phyloP scores from a whole-genome alignment of 2,329 filamentous ascomycete species.

The Cordyceps militaris region DNA sequence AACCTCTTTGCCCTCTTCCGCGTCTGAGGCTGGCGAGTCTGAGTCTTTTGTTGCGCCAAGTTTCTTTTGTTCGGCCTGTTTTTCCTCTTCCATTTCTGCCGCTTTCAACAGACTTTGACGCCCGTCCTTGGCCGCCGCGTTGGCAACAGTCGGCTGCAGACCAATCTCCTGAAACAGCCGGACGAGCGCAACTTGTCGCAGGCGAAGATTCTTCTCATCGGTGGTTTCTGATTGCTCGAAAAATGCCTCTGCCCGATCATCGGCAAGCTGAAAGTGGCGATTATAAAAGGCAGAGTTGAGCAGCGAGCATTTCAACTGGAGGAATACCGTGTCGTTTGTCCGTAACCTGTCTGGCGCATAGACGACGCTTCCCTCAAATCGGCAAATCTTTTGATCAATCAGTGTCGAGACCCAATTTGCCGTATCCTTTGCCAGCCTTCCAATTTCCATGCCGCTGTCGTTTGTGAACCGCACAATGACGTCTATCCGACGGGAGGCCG shows the following conservation, averaged over 20 bases:
- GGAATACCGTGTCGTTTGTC: slow-evolving; percentile 89
- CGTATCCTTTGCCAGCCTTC: slow-evolving; percentile 76
- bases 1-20: slow-evolving; percentile 81
- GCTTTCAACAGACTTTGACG: slow-evolving; percentile 78
- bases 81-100: slow-evolving; percentile 81
- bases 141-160: slow-evolving; percentile 67
- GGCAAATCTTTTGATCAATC: slow-evolving; percentile 83
- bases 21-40: slow-evolving; percentile 49
- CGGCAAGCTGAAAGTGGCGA: slow-evolving; percentile 49
- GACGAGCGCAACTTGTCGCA: slow-evolving; percentile 82
- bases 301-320: slow-evolving; percentile 77
- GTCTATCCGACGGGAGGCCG: slow-evolving; percentile 64
- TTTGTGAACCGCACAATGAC: slow-evolving; percentile 90
- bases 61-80: slow-evolving; percentile 47
- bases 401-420: slow-evolving; percentile 89
- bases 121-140: slow-evolving; percentile 69
- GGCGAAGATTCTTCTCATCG: slow-evolving; percentile 75
- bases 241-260: slow-evolving; percentile 64
- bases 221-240: slow-evolving; percentile 81
- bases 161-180: slow-evolving; percentile 86
- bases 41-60: slow-evolving; percentile 23
- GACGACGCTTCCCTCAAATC: slow-evolving; percentile 80
- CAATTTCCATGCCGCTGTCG: slow-evolving; percentile 69
- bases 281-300: slow-evolving; percentile 66
- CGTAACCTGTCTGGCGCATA: slow-evolving; percentile 78